These are phyloP conservation scores for Fusarium sublunatum DNA, from an alignment of 2,329 filamentous ascomycete species.

Conservation along the genomic window DNA sequence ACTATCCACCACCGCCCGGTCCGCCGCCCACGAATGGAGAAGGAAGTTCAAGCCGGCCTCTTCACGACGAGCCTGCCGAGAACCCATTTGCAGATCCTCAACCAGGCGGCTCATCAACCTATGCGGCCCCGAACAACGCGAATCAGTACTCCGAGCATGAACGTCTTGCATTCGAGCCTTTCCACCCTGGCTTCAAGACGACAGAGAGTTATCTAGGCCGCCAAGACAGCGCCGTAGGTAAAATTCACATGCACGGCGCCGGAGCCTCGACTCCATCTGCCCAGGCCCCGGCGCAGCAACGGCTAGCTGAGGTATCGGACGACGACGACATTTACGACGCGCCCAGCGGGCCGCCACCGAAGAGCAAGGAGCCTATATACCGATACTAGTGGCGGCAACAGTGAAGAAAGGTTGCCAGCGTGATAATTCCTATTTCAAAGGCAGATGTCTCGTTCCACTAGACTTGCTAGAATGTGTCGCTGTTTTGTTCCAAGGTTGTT, in stretches of 20 bases:
- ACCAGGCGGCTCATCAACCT: conserved; percentile 31
- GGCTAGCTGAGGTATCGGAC: conserved; percentile 47
- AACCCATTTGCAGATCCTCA: conserved; percentile 52
- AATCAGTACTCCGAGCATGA: conserved; percentile 37
- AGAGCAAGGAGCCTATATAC: conserved; percentile 53
- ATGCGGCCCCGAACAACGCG: conserved; percentile 25
- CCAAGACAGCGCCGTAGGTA: conserved; percentile 56
- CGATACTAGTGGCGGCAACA: conserved; percentile 45
- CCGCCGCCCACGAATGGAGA: conserved; percentile 45
- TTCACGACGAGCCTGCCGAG: conserved; percentile 37
- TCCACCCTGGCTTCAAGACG: conserved; percentile 52
- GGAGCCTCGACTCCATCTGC: conserved; percentile 35
- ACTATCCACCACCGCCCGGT: conserved; percentile 44
- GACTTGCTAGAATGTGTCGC: neutral
- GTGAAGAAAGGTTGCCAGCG: neutral
- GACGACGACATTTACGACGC: conserved; percentile 56
- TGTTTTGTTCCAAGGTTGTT: conserved; percentile 7
- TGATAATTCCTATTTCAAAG: neutral
- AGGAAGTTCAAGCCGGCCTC: conserved; percentile 37
- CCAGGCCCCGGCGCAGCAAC: conserved; percentile 30
- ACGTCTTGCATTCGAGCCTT: conserved; percentile 52
- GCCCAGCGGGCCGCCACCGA: conserved; percentile 46
- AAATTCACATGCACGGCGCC: conserved; percentile 57
- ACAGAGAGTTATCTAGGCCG: conserved; percentile 46
- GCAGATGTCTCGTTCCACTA: neutral